Evolutionary conservation across 805 yeast genomes (phyloP), one percentile per base, ranked within the genome.

Genomic region (Teunomyces atbi): DNA sequence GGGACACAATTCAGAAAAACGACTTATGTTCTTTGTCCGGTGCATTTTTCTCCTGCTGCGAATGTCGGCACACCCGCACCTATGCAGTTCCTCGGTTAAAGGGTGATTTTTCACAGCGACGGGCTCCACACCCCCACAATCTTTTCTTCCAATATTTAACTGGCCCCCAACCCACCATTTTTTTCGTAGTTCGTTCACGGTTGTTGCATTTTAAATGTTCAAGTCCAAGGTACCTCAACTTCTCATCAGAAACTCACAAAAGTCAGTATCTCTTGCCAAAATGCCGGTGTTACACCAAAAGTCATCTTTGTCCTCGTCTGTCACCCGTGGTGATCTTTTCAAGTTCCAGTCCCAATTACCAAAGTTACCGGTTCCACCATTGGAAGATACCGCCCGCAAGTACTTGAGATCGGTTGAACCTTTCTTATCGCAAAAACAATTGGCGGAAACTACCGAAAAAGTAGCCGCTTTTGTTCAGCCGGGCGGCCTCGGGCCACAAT

Each of bases 281-380:
- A 46, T 46, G 49, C 49, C 49, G 18, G 36, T 40, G 32, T 32
- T 46, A 19, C 45, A 47, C 34, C 46, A 47, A 33, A 44, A 30
- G 26, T 26, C 36, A 23, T 32, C 39, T 39, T 47, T 52, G 20
- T 52, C 68, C 34, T 53, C 70, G 15, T 50, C 68, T 12, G 55
- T 63, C 37, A 48, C 57, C 18, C 80, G 80, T 57, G 96, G 94
- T 32, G 80, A 78, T 49, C 82, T 92, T 50, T 88, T 72, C 69
- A 78, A 83, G 53, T 81, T 74, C 69, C 97, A 91, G 64, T 73
- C 77, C 34, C 69, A 81, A 39, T 77, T 92, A 45, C 97, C 97
- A 5, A 75, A 81, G 42, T 77, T 92, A 54, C 97, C 97, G 0
- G 96, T 92, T 5, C 99, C 99, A 2, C 68, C 83, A 1, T 74